phyloP scores from a whole-genome alignment of 169 alveolate species.

The Plasmodium relictum region DNA sequence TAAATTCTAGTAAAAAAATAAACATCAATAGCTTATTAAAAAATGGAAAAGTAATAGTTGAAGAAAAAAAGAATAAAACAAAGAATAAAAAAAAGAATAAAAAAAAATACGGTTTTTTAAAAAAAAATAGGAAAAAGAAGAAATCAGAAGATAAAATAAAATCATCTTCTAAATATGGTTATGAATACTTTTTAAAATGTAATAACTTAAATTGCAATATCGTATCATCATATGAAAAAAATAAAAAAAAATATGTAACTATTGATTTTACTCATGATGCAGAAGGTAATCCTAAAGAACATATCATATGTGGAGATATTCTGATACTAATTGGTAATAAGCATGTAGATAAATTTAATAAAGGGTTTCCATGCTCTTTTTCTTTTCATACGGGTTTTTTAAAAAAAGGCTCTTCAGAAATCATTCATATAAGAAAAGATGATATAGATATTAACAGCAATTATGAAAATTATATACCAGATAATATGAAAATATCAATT shows the following conservation, averaged over 20 bases:
- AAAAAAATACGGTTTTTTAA: conserved; percentile 24
- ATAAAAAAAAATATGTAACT: conserved; percentile 72
- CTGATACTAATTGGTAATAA: conserved; percentile 80
- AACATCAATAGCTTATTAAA: not conserved
- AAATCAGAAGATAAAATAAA: conserved; percentile 31
- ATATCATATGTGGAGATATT: conserved; percentile 82
- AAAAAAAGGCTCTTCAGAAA: conserved; percentile 41
- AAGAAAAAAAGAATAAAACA: not conserved
- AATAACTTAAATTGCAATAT: conserved; percentile 49
- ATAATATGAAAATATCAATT: conserved; percentile 59
- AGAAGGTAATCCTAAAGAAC: conserved; percentile 80
- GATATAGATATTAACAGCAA: conserved; percentile 76
- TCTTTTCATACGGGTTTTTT: conserved; percentile 84
- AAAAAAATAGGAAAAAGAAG: conserved; percentile 7
- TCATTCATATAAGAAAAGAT: conserved; percentile 67
- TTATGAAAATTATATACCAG: conserved; percentile 69
- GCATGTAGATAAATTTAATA: conserved; percentile 72
- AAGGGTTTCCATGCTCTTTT: conserved; percentile 80
- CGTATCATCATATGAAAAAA: conserved; percentile 72
- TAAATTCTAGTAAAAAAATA: not conserved
- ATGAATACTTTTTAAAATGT: conserved; percentile 72
- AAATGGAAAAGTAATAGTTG: not conserved
- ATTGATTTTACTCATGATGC: conserved; percentile 81
- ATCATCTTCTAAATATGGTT: conserved; percentile 25
- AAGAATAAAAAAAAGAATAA: conserved; percentile 2